phyloP scores from a whole-genome alignment of 345 rosid species.

The Eucalyptus fibrosa region DNA sequence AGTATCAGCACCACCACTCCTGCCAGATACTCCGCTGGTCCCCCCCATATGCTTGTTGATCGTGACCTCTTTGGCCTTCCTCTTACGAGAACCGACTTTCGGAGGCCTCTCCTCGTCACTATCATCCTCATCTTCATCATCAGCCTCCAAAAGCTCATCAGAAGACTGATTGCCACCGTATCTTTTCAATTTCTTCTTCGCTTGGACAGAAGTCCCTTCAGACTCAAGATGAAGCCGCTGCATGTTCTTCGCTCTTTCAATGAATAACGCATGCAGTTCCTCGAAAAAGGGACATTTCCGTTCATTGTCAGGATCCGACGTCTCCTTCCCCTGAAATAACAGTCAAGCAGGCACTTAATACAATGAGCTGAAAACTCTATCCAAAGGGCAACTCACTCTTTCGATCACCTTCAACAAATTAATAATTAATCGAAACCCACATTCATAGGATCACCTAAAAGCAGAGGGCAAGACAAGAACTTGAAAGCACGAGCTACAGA shows the following conservation, averaged over 20 bases:
- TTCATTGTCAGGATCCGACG: constrained; percentile 33
- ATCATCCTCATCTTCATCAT: constrained; percentile 15
- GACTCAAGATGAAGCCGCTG: constrained; percentile 24
- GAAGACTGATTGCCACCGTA: constrained; percentile 4
- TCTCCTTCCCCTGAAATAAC: constrained; percentile 36
- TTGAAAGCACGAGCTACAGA: not conserved
- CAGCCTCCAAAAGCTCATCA: constrained; percentile 20
- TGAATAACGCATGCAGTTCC: constrained; percentile 34
- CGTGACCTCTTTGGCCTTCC: constrained; percentile 16
- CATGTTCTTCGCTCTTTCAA: constrained; percentile 25
- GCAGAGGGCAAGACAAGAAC: not conserved
- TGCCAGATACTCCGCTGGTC: not conserved
- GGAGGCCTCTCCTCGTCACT: constrained; percentile 18
- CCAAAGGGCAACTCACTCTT: not conserved
- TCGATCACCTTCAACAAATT: not conserved
- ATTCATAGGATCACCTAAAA: not conserved
- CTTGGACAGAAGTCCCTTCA: constrained; percentile 9
- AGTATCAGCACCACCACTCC: not conserved
- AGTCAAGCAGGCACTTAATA: not conserved
- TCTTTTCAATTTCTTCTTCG: constrained; percentile 21
- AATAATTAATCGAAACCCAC: not conserved
- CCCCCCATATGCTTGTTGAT: constrained; percentile 5
- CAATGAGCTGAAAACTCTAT: not conserved
- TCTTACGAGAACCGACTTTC: constrained; percentile 14
- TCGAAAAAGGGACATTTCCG: constrained; percentile 40